Percentiles rank a stretch among this genome's conserved stretches.
Evolutionary conservation across 139 green algal species (phyloP).

Genomic region (Choricystis sp.): DNA sequence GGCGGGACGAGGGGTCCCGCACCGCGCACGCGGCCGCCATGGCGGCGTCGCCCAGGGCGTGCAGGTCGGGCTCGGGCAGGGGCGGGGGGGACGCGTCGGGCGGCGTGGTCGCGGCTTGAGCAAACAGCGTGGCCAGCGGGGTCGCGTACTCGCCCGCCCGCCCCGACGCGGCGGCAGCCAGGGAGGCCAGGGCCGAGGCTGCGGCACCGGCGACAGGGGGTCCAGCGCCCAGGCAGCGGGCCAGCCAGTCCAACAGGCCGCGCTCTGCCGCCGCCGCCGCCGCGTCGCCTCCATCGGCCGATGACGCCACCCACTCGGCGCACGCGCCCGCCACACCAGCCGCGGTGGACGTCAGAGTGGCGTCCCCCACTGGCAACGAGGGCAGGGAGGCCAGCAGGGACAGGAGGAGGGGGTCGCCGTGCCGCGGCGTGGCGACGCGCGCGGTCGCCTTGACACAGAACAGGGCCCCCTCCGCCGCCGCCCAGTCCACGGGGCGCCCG

Average conservation of each 20-base stretch:
- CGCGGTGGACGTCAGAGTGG: slow-evolving; percentile 38
- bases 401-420: slow-evolving; percentile 33
- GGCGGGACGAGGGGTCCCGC: not conserved
- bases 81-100: not conserved
- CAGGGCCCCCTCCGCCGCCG: slow-evolving; percentile 46
- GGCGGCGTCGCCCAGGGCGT: not conserved
- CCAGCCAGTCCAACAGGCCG: slow-evolving; percentile 1
- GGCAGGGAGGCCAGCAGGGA: slow-evolving; percentile 39
- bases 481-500: slow-evolving; percentile 41
- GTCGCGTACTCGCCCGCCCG: too few relatives aligned
- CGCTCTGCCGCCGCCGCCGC: not conserved
- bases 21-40: too few relatives aligned
- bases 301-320: slow-evolving; percentile 28
- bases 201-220: not conserved
- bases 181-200: not conserved
- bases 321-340: slow-evolving; percentile 35
- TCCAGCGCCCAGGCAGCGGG: not conserved
- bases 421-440: slow-evolving; percentile 11
- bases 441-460: slow-evolving; percentile 50
- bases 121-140: slow-evolving; percentile 20
- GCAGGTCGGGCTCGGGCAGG: not conserved
- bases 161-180: too few relatives aligned
- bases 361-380: slow-evolving; percentile 23
- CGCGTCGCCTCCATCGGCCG: not conserved
- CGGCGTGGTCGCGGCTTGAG: slow-evolving; percentile 2